Percentiles rank a stretch among this genome's conserved stretches.
Evolutionary conservation across 352 stramenopile species (phyloP).

Genomic region (Paralagenidium karlingii): DNA sequence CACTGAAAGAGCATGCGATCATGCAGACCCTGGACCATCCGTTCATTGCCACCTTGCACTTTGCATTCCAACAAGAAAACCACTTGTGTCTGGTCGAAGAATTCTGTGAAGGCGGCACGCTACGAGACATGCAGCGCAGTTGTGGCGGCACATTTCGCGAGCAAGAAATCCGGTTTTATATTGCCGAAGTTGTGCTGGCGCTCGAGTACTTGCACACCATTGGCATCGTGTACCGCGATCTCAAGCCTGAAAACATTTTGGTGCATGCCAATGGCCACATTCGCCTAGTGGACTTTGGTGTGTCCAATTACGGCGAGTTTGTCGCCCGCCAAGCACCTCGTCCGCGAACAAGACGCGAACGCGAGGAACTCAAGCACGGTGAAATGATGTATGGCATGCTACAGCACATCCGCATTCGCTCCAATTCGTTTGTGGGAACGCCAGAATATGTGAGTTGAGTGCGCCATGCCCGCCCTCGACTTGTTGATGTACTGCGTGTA

Average conservation of each 20-base stretch:
- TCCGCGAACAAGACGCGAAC: too few relatives aligned
- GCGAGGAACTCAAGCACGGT: too few relatives aligned
- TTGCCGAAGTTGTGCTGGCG: constrained; percentile 77
- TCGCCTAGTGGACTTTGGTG: constrained; percentile 84
- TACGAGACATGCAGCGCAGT: constrained; percentile 5
- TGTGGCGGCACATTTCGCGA: constrained; percentile 31
- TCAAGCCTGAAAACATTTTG: constrained; percentile 89
- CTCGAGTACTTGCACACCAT: constrained; percentile 60
- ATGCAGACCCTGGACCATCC: constrained; percentile 63
- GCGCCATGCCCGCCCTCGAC: too few relatives aligned
- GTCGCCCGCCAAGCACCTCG: too few relatives aligned
- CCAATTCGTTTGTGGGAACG: too few relatives aligned
- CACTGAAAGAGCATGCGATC: constrained; percentile 65
- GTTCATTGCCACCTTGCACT: constrained; percentile 69
- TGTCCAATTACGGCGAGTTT: too few relatives aligned
- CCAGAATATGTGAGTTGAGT: too few relatives aligned
- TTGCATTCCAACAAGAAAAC: constrained; percentile 79
- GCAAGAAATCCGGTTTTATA: constrained; percentile 74
- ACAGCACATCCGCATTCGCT: too few relatives aligned
- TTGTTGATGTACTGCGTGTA: too few relatives aligned
- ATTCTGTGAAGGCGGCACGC: constrained; percentile 77
- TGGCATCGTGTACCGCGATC: constrained; percentile 78
- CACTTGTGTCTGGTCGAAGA: constrained; percentile 73
- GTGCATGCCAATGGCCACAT: constrained; percentile 79
- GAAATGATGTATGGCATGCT: too few relatives aligned